phyloP scores from a whole-genome alignment of 2,329 filamentous ascomycete genomes.

The Xylaria hypoxylon region DNA sequence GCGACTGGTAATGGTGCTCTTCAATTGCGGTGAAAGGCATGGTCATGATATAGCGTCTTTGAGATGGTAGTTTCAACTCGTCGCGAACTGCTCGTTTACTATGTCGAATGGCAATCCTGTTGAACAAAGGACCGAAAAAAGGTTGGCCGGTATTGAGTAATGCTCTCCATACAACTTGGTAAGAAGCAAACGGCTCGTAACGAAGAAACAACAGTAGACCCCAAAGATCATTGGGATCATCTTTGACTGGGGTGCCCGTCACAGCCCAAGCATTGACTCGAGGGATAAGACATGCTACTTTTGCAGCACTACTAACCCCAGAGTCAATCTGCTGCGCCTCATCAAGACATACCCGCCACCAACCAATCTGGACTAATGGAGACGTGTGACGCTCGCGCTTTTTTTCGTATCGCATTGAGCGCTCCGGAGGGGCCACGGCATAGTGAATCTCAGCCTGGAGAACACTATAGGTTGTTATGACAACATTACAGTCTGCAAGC shows the following conservation, averaged over 20 bases:
- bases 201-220: conserved; percentile 85
- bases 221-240: conserved; percentile 79
- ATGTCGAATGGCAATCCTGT: conserved; percentile 80
- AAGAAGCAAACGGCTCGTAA: conserved; percentile 79
- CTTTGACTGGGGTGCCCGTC: conserved; percentile 88
- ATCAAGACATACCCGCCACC: conserved; percentile 86
- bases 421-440: conserved; percentile 75
- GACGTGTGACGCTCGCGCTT: conserved; percentile 76
- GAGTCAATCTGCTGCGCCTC: conserved; percentile 95
- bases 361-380: conserved; percentile 82
- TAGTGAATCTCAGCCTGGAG: conserved; percentile 86
- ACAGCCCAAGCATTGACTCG: conserved; percentile 91
- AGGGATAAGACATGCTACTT: conserved; percentile 82
- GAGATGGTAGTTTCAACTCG: conserved; percentile 82
- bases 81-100: conserved; percentile 83
- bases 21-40: conserved; percentile 92
- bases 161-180: conserved; percentile 73
- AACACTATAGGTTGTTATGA: conserved; percentile 75
- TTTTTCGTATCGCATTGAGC: conserved; percentile 73
- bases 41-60: conserved; percentile 87
- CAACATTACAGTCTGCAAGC: conserved; percentile 66
- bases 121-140: conserved; percentile 77
- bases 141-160: conserved; percentile 71
- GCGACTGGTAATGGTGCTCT: conserved; percentile 84
- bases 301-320: conserved; percentile 84